Base-by-base conservation (phyloP, 305 asterid genomes). In the Ajuga reptans region DNA sequence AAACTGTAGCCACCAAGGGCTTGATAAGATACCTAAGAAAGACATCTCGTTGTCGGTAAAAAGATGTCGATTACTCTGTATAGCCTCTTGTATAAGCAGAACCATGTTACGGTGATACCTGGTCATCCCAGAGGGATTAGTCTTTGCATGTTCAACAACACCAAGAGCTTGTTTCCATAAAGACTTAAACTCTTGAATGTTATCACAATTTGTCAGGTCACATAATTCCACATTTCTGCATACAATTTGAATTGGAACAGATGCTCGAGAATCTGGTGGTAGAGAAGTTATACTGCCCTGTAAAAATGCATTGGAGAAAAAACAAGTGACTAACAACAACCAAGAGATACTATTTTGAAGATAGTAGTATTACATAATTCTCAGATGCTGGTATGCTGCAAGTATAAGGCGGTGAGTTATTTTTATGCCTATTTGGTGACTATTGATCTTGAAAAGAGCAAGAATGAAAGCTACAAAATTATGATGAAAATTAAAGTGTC, bases 211-310 rank as follows among this genome's bases (percentile, higher is more conserved):
- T 54, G 64, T 73, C 41, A 78, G 82, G 51, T 69, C 77, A 67
- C 50, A 69, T 49, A 72, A 72, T 65, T 64, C 75, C 52, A 56
- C 71, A 73, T 80, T 82, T 78, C 71, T 82, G 76, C 89, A 84
- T 45, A 69, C 75, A 67, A 90, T 79, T 72, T 84, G 85, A 80
- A 92, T 83, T 31, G 97, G 96, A 53, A 88, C 82, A 55, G 85
- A 79, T 53, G 90, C 86, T 65, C 68, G 84, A 31, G 85, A 63
- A 77, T 78, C 84, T 77, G 79, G 80, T 4, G 97, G 96, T 49
- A 82, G 72, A 70, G 91, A 84, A 69, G 81, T 80, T 66, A 92
- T 82, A 70, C 62, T 75, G 51, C 92, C 98, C 98, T 92, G 87
- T 49, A 74, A 64, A 76, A 31, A 68, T 64, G 34, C 46, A 55